Evolutionary conservation across 768 basidiomycete genomes (phyloP).

Genomic region (Amanita thiersii): DNA sequence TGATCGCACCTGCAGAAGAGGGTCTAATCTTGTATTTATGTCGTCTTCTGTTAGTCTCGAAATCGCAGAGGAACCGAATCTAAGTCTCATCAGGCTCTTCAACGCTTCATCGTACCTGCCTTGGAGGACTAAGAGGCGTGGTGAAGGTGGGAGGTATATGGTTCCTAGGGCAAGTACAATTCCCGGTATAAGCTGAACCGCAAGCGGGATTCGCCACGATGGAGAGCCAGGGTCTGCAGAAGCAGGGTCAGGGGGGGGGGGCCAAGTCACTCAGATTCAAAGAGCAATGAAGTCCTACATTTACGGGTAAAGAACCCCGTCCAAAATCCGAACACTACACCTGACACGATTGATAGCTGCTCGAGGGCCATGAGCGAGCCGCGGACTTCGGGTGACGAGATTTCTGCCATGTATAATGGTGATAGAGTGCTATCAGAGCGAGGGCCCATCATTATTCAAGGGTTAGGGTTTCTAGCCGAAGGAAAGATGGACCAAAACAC

Average conservation of each 20-base stretch:
- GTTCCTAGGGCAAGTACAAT: slow-evolving; percentile 56
- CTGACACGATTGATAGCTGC: slow-evolving; percentile 73
- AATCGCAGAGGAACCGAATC: slow-evolving; percentile 39
- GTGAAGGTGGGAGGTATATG: slow-evolving; percentile 52
- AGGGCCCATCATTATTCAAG: too few species aligned
- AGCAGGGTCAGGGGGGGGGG: neutral
- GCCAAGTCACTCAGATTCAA: neutral
- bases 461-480: slow-evolving; percentile 11
- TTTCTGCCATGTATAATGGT: slow-evolving; percentile 80
- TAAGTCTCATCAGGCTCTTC: slow-evolving; percentile 45
- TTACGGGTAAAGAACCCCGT: slow-evolving; percentile 65
- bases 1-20: slow-evolving; percentile 1
- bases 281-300: slow-evolving; percentile 27
- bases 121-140: slow-evolving; percentile 47
- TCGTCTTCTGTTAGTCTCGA: slow-evolving; percentile 38
- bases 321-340: slow-evolving; percentile 82
- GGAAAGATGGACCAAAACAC: slow-evolving; percentile 6
- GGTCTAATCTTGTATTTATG: slow-evolving; percentile 25
- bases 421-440: slow-evolving; percentile 63
- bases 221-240: slow-evolving; percentile 45
- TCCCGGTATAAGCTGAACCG: slow-evolving; percentile 64
- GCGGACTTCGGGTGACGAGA: slow-evolving; percentile 71
- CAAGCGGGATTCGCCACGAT: slow-evolving; percentile 76
- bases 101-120: slow-evolving; percentile 53
- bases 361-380: slow-evolving; percentile 76